phyloP scores from a whole-genome alignment of 2,329 filamentous ascomycete species.

The Alternaria brassicicola region DNA sequence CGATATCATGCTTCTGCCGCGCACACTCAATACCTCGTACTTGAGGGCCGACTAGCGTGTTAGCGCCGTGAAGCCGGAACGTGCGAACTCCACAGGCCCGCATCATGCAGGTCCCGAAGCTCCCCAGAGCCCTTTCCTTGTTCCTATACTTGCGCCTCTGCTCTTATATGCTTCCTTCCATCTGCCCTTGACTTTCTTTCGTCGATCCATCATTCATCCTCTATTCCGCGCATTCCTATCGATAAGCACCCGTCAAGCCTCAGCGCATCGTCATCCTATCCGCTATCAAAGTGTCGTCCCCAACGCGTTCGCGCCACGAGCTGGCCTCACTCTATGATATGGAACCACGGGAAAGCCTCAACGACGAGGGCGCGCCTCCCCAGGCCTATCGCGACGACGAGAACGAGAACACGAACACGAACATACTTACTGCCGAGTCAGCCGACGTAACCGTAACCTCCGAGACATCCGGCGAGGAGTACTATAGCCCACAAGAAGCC shows the following conservation, averaged over 20 bases:
- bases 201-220: neutral
- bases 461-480: conserved; percentile 44
- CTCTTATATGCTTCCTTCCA: neutral
- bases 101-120: conserved; percentile 26
- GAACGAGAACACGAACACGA: conserved; percentile 41
- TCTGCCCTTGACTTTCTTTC: neutral
- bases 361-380: conserved; percentile 37
- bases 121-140: conserved; percentile 12
- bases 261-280: conserved; percentile 14
- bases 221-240: conserved; percentile 17
- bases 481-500: conserved; percentile 24
- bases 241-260: conserved; percentile 17
- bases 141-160: neutral
- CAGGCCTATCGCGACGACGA: conserved; percentile 39
- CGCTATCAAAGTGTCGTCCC: conserved; percentile 34
- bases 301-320: conserved; percentile 41
- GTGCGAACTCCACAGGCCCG: conserved; percentile 11
- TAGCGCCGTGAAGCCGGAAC: conserved; percentile 9
- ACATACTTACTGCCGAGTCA: conserved; percentile 33
- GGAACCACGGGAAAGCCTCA: conserved; percentile 26
- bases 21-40: neutral
- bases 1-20: neutral
- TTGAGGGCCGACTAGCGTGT: neutral
- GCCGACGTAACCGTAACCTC: conserved; percentile 33
- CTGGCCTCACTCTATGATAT: conserved; percentile 36